These are phyloP conservation scores for Aspergillus bridgeri DNA, from an alignment of 495 filamentous ascomycete genomes.

Conservation along the genomic window DNA sequence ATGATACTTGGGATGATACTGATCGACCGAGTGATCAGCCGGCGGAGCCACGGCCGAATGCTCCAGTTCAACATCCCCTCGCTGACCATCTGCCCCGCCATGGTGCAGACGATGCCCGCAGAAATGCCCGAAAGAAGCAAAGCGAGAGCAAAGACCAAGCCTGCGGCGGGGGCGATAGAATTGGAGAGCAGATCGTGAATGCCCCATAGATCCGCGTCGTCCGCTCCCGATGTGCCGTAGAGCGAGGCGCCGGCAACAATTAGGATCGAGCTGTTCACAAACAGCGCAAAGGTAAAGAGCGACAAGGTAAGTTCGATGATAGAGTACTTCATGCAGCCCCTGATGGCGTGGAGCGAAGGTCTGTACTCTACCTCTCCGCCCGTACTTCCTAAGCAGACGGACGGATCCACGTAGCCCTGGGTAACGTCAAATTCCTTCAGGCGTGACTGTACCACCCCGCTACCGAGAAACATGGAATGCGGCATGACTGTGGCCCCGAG, in stretches of 20 bases:
- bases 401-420: slow-evolving; percentile 51
- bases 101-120: slow-evolving; percentile 80
- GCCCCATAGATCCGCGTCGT: slow-evolving; percentile 71
- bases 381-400: slow-evolving; percentile 33
- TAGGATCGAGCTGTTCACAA: slow-evolving; percentile 88
- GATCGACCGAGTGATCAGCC: slow-evolving; percentile 67
- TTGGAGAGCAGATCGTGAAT: slow-evolving; percentile 73
- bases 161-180: slow-evolving; percentile 67
- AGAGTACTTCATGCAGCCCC: slow-evolving; percentile 74
- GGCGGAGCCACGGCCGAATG: slow-evolving; percentile 65
- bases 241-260: slow-evolving; percentile 83
- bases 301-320: slow-evolving; percentile 71
- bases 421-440: slow-evolving; percentile 73
- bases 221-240: slow-evolving; percentile 52
- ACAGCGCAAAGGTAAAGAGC: slow-evolving; percentile 90
- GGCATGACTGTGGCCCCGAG: slow-evolving; percentile 94
- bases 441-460: slow-evolving; percentile 79
- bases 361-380: slow-evolving; percentile 61
- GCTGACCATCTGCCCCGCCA: slow-evolving; percentile 78
- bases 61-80: slow-evolving; percentile 75
- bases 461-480: slow-evolving; percentile 86
- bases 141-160: slow-evolving; percentile 73
- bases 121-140: slow-evolving; percentile 73
- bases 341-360: slow-evolving; percentile 74
- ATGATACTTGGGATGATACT: slow-evolving; percentile 80